phyloP scores from a whole-genome alignment of 805 yeast genomes.

The Pichia paraexigua region DNA sequence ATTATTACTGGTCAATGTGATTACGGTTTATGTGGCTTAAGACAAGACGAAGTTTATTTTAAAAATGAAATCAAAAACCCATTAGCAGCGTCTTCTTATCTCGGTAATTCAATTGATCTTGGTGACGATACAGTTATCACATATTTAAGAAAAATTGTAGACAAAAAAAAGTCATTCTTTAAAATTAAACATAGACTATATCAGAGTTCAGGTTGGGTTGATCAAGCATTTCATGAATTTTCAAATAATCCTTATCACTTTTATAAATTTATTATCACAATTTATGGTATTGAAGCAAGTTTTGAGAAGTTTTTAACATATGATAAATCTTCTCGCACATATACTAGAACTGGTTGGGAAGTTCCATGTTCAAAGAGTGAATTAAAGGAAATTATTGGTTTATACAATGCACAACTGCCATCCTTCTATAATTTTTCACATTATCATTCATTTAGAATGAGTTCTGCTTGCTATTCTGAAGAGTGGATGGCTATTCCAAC shows the following conservation, averaged over 20 bases:
- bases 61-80: not conserved
- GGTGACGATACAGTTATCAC: not conserved
- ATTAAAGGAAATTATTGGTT: not conserved
- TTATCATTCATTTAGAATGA: not conserved
- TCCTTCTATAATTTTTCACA: not conserved
- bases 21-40: not conserved
- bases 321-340: not conserved
- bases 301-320: not conserved
- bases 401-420: not conserved
- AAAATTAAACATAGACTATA: not conserved
- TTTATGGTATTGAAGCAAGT: not conserved
- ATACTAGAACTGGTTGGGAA: not conserved
- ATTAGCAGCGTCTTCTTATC: not conserved
- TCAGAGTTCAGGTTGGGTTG: not conserved
- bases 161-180: not conserved
- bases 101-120: not conserved
- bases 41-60: not conserved
- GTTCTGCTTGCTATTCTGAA: not conserved
- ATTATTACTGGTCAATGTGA: not conserved
- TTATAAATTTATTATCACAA: not conserved
- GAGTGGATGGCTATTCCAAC: not conserved
- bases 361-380: not conserved
- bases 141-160: not conserved
- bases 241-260: not conserved
- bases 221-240: not conserved